Base-by-base conservation (phyloP, 75 land plant genomes). In the Pinus albicaulis region DNA sequence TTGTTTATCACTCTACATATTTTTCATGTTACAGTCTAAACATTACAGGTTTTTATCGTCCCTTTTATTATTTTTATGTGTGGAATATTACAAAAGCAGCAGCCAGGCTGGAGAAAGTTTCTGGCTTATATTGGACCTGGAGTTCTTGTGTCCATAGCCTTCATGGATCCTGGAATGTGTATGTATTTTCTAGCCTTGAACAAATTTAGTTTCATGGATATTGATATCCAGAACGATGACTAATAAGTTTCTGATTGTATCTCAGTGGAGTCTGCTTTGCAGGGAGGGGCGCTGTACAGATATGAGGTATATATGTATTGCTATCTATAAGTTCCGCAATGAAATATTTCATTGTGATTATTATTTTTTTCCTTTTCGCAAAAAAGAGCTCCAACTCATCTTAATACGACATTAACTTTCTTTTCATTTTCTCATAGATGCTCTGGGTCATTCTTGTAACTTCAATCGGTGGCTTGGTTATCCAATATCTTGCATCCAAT, bases 401-500 rank as follows among this genome's bases (percentile, higher is more conserved):
- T 6, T 41, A 41, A 41, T 41, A 0, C 44, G 7, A 41, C 5
- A 4, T 2, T 7, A 41, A 5, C 7, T 41, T 41, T 3, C 6
- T 6, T 41, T 41, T 41, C 7, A 4, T 41, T 6, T 6, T 41
- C 62, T 62, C 64, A 62, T 86, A 89, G 85, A 79, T 94, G 2
- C 76, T 95, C 20, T 90, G 93, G 90, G 83, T 95, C 28, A 68
- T 95, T 14, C 82, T 95, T 3, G 59, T 95, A 12, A 93, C 92
- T 20, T 69, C 89, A 57, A 79, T 95, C 25, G 84, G 86, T 48
- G 98, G 94, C n/a, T 83, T 95, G 23, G 82, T 95, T 24, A 88
- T 95, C 15, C 98, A 95, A 74, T 91, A 94, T 0, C 85, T 91
- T 7, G 89, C 98, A 13, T 92, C 94, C 24, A 95, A 95, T 77